phyloP scores from a whole-genome alignment of 768 basidiomycete species.

The Phylloporus sp. region DNA sequence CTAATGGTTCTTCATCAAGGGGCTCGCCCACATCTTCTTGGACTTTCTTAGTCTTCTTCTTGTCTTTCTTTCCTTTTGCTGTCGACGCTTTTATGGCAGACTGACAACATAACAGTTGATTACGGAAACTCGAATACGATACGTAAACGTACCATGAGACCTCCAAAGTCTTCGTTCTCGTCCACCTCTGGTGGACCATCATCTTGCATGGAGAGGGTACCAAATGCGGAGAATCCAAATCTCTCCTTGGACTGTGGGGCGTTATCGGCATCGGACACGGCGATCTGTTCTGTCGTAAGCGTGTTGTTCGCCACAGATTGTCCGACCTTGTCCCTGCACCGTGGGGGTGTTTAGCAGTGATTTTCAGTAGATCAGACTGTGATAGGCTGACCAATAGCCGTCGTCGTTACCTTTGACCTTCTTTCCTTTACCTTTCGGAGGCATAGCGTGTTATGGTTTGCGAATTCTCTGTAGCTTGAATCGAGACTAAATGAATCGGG shows the following conservation, averaged over 20 bases:
- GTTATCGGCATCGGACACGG: slow-evolving; percentile 43
- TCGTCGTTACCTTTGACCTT: slow-evolving; percentile 81
- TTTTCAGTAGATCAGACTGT: slow-evolving; percentile 13
- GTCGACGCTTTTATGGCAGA: slow-evolving; percentile 59
- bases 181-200: slow-evolving; percentile 42
- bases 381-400: slow-evolving; percentile 60
- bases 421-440: slow-evolving; percentile 80
- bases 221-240: slow-evolving; percentile 49
- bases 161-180: slow-evolving; percentile 67
- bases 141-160: slow-evolving; percentile 61
- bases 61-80: slow-evolving; percentile 51
- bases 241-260: slow-evolving; percentile 27
- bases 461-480: not conserved
- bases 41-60: slow-evolving; percentile 43
- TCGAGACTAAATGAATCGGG: not conserved
- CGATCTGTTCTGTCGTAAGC: slow-evolving; percentile 25
- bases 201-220: slow-evolving; percentile 42
- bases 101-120: slow-evolving; percentile 31
- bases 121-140: not conserved
- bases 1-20: slow-evolving; percentile 22
- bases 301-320: slow-evolving; percentile 49
- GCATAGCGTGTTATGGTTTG: slow-evolving; percentile 15
- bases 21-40: slow-evolving; percentile 32
- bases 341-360: slow-evolving; percentile 12
- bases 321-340: slow-evolving; percentile 60